Base-by-base conservation (phyloP, 257 asterid genomes). In the Ballota nigra region DNA sequence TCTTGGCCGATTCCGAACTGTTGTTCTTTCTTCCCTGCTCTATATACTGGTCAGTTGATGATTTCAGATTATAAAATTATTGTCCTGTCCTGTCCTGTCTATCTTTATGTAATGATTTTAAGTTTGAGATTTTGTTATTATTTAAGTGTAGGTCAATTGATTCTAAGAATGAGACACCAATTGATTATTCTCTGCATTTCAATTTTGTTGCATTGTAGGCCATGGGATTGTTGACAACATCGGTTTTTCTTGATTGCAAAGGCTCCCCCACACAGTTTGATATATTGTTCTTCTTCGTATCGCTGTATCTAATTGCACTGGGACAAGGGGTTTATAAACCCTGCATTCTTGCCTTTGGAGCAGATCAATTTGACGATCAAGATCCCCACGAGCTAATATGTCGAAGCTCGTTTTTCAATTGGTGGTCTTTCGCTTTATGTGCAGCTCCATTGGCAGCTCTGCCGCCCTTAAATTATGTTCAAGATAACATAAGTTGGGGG, bases 311-410 rank as follows among this genome's bases (percentile, higher is more conserved):
- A 12, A 28, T 80, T 5, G 89, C 87, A 1, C 29, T 80, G 1
- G 83, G 83, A 22, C 87, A 82, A 70, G 87, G 84, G 64, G 68
- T 76, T 19, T 77, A 70, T 28, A 85, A 74, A 6, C 86, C 86
- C 3, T 85, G 87, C 70, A 34, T 85, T 70, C 38, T 83, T 56
- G 89, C 89, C 10, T 82, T 85, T 24, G 86, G 89, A 18, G 89
- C 86, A 0, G 89, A 85, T 71, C 87, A 85, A 45, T 85, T 82
- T 61, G 87, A 85, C 22, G 81, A 69, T 36, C 72, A 34, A 63
- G 78, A 85, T 71, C 81, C 85, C 4, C 9, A 23, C 9, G 87
- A 85, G 71, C 64, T 81, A 28, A 74, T 68, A 10, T 68, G 83
- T 59, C 80, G 82, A 62, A 77, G 78, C 78, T 82, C 87, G 4